These are phyloP conservation scores for Scutellaria baicalensis DNA, from an alignment of 257 asterid genomes.

Conservation along the genomic window DNA sequence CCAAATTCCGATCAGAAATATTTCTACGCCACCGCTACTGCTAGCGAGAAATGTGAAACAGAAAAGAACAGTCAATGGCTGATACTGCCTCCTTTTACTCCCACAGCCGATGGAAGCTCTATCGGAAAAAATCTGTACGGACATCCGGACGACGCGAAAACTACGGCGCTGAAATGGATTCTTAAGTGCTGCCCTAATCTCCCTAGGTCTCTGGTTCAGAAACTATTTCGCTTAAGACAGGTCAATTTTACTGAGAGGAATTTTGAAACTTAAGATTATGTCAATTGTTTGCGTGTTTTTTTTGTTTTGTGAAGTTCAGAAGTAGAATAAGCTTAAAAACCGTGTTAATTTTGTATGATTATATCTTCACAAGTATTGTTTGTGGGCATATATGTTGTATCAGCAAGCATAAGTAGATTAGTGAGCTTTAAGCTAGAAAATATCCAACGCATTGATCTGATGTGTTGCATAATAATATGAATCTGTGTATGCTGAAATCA, in stretches of 20 bases:
- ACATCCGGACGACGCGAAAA: constrained; percentile 10
- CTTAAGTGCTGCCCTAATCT: constrained; percentile 75
- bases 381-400: not conserved
- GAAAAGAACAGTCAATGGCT: constrained; percentile 39
- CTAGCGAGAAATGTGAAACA: constrained; percentile 12
- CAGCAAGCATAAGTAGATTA: not conserved
- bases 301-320: not conserved
- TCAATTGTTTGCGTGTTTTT: not conserved
- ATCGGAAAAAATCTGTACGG: constrained; percentile 44
- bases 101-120: constrained; percentile 41
- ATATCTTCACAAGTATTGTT: not conserved
- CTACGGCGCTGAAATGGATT: constrained; percentile 82
- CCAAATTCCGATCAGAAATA: not conserved
- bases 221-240: constrained; percentile 86
- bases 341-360: not conserved
- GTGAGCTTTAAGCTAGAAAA: not conserved
- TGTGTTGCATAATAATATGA: not conserved
- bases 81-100: constrained; percentile 56
- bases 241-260: constrained; percentile 19
- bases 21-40: constrained; percentile 23
- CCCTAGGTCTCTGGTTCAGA: constrained; percentile 80
- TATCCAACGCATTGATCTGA: not conserved
- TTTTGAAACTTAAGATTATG: not conserved
- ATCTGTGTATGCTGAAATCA: not conserved
- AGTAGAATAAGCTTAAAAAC: not conserved